Conservation (phyloP, 352 stramenopile genomes). For the Pseudoperonospora humuli region DNA sequence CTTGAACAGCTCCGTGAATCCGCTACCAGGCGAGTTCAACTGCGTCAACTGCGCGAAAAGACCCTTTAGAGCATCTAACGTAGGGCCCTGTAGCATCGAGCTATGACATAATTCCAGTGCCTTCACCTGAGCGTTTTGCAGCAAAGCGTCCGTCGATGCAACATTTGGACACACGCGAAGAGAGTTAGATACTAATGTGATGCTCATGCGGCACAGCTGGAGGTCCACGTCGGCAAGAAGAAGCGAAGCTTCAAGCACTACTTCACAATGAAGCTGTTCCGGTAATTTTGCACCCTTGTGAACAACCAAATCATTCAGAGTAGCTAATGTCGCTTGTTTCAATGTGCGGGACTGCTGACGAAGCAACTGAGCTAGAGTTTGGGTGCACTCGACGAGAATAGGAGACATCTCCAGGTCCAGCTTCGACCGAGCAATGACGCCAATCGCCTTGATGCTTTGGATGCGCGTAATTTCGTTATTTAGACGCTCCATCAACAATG, state of each 20-base stretch:
- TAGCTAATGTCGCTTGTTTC: conserved; percentile 91
- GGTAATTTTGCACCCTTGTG: conserved; percentile 65
- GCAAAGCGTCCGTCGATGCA: conserved; percentile 47
- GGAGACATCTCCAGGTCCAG: conserved; percentile 85
- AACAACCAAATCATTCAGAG: conserved; percentile 87
- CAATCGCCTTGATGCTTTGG: conserved; percentile 94
- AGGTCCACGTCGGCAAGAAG: conserved; percentile 95
- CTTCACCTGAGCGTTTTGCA: conserved; percentile 66
- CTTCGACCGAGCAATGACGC: conserved; percentile 81
- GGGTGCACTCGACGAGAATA: conserved; percentile 85
- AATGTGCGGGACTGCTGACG: conserved; percentile 92
- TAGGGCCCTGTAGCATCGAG: conserved; percentile 87
- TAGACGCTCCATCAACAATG: conserved; percentile 92
- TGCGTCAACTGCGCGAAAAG: conserved; percentile 70
- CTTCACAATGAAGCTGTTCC: conserved; percentile 74
- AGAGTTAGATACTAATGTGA: conserved; percentile 81
- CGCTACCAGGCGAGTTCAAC: conserved; percentile 38
- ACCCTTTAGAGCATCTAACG: conserved; percentile 38
- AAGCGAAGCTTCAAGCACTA: conserved; percentile 86
- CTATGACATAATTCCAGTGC: conserved; percentile 87
- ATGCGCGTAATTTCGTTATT: conserved; percentile 98
- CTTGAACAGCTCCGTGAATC: conserved; percentile 85
- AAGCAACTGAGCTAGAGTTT: conserved; percentile 87
- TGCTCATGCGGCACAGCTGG: conserved; percentile 91
- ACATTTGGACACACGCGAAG: conserved; percentile 57